phyloP scores from a whole-genome alignment of 148 eudicot species.

The Silene uniflora region DNA sequence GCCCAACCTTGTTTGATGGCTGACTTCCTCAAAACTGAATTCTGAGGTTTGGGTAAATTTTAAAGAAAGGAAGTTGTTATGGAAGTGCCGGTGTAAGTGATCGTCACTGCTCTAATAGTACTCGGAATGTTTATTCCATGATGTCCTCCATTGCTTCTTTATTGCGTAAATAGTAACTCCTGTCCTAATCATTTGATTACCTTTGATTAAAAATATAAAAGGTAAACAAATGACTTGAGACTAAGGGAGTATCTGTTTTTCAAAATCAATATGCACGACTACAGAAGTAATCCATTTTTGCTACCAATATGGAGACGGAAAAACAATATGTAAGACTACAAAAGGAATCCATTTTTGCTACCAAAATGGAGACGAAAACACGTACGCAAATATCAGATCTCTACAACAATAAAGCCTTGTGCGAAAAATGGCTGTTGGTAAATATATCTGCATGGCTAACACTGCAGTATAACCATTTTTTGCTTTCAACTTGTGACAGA shows the following conservation, averaged over 20 bases:
- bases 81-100: too few species aligned
- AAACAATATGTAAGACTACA: neutral
- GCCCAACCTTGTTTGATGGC: neutral
- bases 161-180: too few species aligned
- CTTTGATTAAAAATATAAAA: too few species aligned
- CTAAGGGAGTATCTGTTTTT: too few species aligned
- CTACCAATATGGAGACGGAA: neutral
- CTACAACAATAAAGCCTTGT: neutral
- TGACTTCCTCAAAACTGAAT: neutral
- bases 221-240: too few species aligned
- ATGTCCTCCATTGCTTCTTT: too few species aligned
- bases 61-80: too few species aligned
- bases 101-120: too few species aligned
- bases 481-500: constrained; percentile 4
- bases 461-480: neutral
- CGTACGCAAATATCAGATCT: neutral
- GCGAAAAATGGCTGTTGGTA: neutral
- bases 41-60: neutral
- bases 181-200: too few species aligned
- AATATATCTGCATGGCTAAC: neutral
- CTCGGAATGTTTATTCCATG: too few species aligned
- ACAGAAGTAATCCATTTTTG: neutral
- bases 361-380: too few species aligned
- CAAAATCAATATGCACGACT: neutral
- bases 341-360: neutral